Conservation (phyloP, 192 early-diverging fungal genomes). For the Rhizophagus prolifer region DNA sequence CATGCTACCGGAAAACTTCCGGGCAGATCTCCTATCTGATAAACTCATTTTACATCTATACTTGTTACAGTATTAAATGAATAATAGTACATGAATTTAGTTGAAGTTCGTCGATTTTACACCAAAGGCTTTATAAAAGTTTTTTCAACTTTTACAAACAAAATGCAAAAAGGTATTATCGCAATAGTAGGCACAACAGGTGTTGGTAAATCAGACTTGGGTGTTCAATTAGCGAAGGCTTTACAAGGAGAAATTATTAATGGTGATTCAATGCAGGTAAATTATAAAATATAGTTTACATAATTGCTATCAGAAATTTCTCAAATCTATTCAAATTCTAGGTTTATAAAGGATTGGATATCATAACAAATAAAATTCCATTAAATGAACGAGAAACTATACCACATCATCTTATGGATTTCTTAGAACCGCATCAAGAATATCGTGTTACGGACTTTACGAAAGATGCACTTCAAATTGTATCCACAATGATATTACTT, state of each 20-base stretch:
- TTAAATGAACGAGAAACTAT: conserved; percentile 63
- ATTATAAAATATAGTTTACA: neutral
- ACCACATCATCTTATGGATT: conserved; percentile 85
- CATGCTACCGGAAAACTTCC: no score
- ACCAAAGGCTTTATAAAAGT: neutral
- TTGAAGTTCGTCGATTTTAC: no score
- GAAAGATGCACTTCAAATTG: conserved; percentile 68
- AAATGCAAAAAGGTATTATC: conserved; percentile 42
- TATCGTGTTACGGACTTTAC: conserved; percentile 89
- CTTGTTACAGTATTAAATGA: no score
- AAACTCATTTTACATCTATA: no score
- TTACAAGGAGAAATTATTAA: conserved; percentile 90
- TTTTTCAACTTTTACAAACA: neutral
- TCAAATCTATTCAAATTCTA: conserved; percentile 26
- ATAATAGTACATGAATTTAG: no score
- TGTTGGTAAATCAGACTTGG: conserved; percentile 95
- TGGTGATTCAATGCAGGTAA: conserved; percentile 91
- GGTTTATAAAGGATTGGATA: conserved; percentile 89
- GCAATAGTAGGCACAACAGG: conserved; percentile 88
- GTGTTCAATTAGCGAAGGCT: conserved; percentile 80
- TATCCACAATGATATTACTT: conserved; percentile 32
- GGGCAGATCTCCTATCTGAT: no score
- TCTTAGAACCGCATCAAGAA: conserved; percentile 67
- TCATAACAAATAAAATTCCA: conserved; percentile 94
- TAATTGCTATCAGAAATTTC: neutral